phyloP scores from a whole-genome alignment of 352 stramenopile genomes.

The Globisporangium emineosum region DNA sequence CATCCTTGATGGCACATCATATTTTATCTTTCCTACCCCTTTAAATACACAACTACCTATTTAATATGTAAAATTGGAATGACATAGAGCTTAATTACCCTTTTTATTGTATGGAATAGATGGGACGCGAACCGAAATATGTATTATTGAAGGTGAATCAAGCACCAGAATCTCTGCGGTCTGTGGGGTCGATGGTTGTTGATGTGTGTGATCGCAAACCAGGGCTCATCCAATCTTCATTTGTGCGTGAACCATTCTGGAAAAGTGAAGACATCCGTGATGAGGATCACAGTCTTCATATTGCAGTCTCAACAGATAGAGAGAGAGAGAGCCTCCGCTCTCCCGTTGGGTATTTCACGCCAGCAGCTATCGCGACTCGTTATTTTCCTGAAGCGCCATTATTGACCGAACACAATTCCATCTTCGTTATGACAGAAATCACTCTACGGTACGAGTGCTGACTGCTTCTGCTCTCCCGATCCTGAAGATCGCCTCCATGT shows the following conservation, averaged over 20 bases:
- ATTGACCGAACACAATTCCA: too few relatives aligned
- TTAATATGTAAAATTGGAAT: too few relatives aligned
- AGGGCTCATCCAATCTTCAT: neutral
- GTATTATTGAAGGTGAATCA: neutral
- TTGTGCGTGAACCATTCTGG: neutral
- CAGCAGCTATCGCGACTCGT: too few relatives aligned
- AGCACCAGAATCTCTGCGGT: conserved; percentile 5
- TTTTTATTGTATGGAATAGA: neutral
- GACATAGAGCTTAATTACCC: too few relatives aligned
- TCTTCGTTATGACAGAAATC: neutral
- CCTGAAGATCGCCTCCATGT: neutral
- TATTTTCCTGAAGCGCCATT: neutral
- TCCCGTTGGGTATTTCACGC: too few relatives aligned
- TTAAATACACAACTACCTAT: neutral
- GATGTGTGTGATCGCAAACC: conserved; percentile 8
- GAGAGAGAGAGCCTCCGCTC: too few relatives aligned
- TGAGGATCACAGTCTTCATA: too few relatives aligned
- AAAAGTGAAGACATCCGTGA: too few relatives aligned
- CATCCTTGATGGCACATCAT: conserved; percentile 1
- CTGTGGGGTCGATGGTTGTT: neutral
- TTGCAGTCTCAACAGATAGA: too few relatives aligned
- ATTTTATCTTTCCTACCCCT: neutral
- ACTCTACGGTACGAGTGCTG: neutral
- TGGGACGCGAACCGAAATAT: neutral
- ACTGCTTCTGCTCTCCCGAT: neutral